These are phyloP conservation scores for Paspalum notatum DNA, from an alignment of 176 grass and related monocot species.

Conservation along the genomic window DNA sequence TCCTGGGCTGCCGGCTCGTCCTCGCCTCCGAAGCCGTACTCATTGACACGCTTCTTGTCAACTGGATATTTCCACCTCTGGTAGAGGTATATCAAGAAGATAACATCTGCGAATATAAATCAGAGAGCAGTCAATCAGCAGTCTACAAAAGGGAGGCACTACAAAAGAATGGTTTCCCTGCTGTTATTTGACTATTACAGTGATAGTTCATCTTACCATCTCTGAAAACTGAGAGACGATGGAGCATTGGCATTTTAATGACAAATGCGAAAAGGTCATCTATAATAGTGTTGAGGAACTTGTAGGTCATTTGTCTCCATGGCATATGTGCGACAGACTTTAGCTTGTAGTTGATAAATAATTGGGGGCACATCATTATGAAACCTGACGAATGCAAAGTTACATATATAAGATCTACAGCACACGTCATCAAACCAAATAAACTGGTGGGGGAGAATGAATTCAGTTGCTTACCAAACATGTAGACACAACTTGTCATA, in stretches of 20 bases:
- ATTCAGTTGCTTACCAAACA: conserved; percentile 83
- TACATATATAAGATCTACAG: conserved; percentile 22
- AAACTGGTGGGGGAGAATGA: background rate
- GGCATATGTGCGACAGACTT: conserved; percentile 96
- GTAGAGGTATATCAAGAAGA: conserved; percentile 99
- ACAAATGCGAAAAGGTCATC: conserved; percentile 99
- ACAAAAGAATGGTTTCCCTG: background rate
- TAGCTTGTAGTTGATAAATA: conserved; percentile 99
- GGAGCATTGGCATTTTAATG: conserved; percentile 97
- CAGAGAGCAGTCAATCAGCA: conserved; percentile 18
- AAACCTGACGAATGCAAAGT: conserved; percentile 67
- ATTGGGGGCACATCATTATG: conserved; percentile 99
- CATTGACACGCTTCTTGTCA: conserved; percentile 90
- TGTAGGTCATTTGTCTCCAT: conserved; percentile 99
- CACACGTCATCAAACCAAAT: background rate
- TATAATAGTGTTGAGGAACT: conserved; percentile 99
- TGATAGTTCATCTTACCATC: conserved; percentile 73
- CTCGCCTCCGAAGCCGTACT: conserved; percentile 94
- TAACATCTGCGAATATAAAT: conserved; percentile 69
- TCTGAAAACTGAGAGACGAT: conserved; percentile 97
- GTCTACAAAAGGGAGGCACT: background rate
- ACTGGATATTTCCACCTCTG: conserved; percentile 97
- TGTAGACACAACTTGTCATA: conserved; percentile 96
- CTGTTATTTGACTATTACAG: background rate
- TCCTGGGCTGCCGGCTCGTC: conserved; percentile 52